Conservation (phyloP, 2,329 filamentous ascomycete species). For the Metarhizium sp. region DNA sequence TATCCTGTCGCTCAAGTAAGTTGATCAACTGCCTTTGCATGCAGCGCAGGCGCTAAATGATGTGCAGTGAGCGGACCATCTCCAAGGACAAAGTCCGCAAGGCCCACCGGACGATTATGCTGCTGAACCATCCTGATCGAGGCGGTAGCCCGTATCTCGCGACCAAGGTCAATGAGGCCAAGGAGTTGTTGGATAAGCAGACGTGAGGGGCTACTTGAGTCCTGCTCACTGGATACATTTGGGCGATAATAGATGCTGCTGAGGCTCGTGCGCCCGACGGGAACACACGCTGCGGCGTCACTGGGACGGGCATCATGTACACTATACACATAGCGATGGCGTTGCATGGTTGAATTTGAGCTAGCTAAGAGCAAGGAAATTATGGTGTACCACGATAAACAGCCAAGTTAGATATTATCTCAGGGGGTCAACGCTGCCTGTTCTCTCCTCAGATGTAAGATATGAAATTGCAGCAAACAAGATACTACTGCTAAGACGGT, state of each 20-base stretch:
- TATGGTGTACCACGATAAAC: conserved; percentile 3
- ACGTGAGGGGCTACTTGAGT: conserved; percentile 11
- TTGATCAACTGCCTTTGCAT: background rate
- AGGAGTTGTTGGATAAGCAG: conserved; percentile 82
- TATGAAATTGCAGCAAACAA: background rate
- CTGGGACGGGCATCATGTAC: conserved; percentile 20
- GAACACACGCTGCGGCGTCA: background rate
- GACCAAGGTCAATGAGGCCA: conserved; percentile 97
- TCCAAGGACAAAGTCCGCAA: conserved; percentile 93
- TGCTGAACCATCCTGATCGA: conserved; percentile 95
- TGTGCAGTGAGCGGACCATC: conserved; percentile 66
- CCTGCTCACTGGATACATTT: background rate
- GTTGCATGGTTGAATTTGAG: conserved; percentile 20
- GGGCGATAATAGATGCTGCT: background rate
- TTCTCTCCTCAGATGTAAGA: conserved; percentile 4
- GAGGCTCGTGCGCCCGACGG: background rate
- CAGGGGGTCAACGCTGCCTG: background rate
- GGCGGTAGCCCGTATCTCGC: conserved; percentile 94
- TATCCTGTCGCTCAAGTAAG: conserved; percentile 82
- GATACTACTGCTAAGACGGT: background rate
- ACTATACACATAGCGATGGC: conserved; percentile 35
- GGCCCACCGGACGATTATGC: conserved; percentile 90
- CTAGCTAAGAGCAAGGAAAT: conserved; percentile 7
- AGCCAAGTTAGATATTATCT: background rate
- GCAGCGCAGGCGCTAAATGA: conserved; percentile 5